Percentiles rank a stretch among this genome's conserved stretches.
These are phyloP conservation scores for Curvularia sp. DNA, from an alignment of 2,329 filamentous ascomycete species.

Conservation along the genomic window DNA sequence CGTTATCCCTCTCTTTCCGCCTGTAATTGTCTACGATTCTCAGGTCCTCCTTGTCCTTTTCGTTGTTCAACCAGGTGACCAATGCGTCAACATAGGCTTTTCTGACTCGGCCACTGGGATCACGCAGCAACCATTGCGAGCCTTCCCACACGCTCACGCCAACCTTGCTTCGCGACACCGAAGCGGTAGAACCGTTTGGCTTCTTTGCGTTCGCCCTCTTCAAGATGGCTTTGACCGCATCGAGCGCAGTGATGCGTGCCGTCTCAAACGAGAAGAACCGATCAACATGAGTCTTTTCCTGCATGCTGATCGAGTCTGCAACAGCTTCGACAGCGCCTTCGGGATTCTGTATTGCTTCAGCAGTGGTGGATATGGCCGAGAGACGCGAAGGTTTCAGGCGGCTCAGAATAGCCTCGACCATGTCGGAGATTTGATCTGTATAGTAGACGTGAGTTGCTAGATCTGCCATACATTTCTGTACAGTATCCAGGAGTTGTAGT, in stretches of 20 bases:
- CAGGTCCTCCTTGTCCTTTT: conserved; percentile 72
- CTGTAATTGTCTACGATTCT: conserved; percentile 65
- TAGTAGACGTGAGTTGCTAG: conserved; percentile 96
- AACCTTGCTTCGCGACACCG: conserved; percentile 75
- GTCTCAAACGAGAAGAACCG: conserved; percentile 69
- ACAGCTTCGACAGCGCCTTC: conserved; percentile 57
- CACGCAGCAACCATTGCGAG: conserved; percentile 90
- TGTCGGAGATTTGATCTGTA: conserved; percentile 92
- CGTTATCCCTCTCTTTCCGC: conserved; percentile 52
- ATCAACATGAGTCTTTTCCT: conserved; percentile 61
- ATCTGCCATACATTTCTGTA: conserved; percentile 86
- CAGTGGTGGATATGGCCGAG: conserved; percentile 54
- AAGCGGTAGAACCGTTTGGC: conserved; percentile 52
- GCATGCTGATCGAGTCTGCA: conserved; percentile 56
- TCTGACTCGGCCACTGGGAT: conserved; percentile 77
- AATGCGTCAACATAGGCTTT: conserved; percentile 86
- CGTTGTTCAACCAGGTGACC: conserved; percentile 82
- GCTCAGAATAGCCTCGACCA: conserved; percentile 81
- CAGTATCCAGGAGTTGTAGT: conserved; percentile 69
- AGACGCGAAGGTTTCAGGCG: conserved; percentile 72
- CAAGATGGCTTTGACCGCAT: conserved; percentile 82
- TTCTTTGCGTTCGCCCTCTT: conserved; percentile 72
- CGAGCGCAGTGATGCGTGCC: conserved; percentile 70
- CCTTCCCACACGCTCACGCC: conserved; percentile 90
- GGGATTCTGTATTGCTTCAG: conserved; percentile 60